phyloP scores from a whole-genome alignment of 1,284 basidiomycete genomes.

The Amylostereum areolatum region DNA sequence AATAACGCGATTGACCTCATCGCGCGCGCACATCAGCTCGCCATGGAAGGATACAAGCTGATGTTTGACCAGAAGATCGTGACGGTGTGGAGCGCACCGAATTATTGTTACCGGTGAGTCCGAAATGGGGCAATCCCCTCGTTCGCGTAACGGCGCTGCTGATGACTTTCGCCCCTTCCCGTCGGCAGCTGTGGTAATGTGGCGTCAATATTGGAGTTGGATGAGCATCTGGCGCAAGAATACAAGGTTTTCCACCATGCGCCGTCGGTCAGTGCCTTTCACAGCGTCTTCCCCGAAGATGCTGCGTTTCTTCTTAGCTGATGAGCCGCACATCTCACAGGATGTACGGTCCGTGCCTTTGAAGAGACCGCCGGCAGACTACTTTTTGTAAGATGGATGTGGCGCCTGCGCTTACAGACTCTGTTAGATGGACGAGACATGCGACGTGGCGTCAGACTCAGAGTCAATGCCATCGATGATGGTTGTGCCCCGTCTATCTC shows the following conservation, averaged over 20 bases:
- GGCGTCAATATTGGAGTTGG: slow-evolving; percentile 87
- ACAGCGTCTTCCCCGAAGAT: background rate
- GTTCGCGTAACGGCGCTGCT: background rate
- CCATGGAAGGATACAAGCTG: slow-evolving; percentile 97
- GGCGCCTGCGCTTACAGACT: too few species aligned
- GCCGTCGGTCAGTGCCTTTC: slow-evolving; percentile 45
- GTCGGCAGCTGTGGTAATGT: slow-evolving; percentile 82
- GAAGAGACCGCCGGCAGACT: slow-evolving; percentile 84
- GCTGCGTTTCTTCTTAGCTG: slow-evolving; percentile 17
- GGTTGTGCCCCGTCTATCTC: too few species aligned
- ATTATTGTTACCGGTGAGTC: slow-evolving; percentile 92
- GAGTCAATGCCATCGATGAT: too few species aligned
- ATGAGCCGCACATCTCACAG: slow-evolving; percentile 25
- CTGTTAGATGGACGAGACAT: too few species aligned
- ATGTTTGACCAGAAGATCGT: slow-evolving; percentile 97
- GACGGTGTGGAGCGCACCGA: slow-evolving; percentile 98
- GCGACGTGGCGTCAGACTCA: too few species aligned
- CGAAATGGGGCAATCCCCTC: background rate
- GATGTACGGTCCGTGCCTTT: slow-evolving; percentile 85
- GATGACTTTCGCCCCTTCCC: slow-evolving; percentile 9
- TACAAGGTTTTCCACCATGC: slow-evolving; percentile 89
- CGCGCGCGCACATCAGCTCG: slow-evolving; percentile 94
- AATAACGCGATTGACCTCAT: slow-evolving; percentile 93
- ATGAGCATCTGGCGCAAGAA: slow-evolving; percentile 85
- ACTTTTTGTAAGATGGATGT: slow-evolving; percentile 50